Conservation (phyloP, 805 yeast species). For the Yarrowia sp. region DNA sequence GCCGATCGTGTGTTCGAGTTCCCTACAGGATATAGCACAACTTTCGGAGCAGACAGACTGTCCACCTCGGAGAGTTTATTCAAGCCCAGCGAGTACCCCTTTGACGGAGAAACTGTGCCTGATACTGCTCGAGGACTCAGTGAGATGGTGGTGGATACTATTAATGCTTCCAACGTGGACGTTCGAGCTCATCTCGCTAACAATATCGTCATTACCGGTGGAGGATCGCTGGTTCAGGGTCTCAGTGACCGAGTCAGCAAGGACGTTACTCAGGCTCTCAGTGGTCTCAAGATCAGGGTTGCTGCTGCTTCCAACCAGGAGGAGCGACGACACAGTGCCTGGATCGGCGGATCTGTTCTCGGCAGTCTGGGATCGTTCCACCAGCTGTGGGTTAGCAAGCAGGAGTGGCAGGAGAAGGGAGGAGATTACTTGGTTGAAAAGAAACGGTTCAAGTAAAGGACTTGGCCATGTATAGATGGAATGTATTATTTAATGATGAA, state of each 20-base stretch:
- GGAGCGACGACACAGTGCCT: conserved; percentile 81
- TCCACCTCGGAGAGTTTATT: conserved; percentile 77
- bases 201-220: conserved; percentile 86
- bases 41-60: conserved; percentile 66
- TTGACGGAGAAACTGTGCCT: conserved; percentile 29
- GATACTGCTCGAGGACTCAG: conserved; percentile 54
- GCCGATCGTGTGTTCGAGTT: conserved; percentile 60
- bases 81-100: conserved; percentile 58
- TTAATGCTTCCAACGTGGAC: conserved; percentile 73
- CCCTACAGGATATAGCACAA: conserved; percentile 66
- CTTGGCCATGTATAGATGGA: conserved; percentile 9
- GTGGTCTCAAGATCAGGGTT: conserved; percentile 84
- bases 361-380: conserved; percentile 93
- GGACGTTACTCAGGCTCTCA: conserved; percentile 73
- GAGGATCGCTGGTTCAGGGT: conserved; percentile 80
- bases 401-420: conserved; percentile 89
- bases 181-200: conserved; percentile 87
- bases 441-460: conserved; percentile 50
- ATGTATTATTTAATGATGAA: conserved; percentile 19
- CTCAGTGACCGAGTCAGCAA: conserved; percentile 75
- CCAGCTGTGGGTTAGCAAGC: conserved; percentile 92
- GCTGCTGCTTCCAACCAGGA: conserved; percentile 74
- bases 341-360: conserved; percentile 92
- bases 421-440: conserved; percentile 78
- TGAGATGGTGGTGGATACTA: conserved; percentile 62